Evolutionary conservation across 2,329 filamentous ascomycete species (phyloP), one percentile per base, ranked within the genome.

Genomic region (Colletotrichum tabaci): DNA sequence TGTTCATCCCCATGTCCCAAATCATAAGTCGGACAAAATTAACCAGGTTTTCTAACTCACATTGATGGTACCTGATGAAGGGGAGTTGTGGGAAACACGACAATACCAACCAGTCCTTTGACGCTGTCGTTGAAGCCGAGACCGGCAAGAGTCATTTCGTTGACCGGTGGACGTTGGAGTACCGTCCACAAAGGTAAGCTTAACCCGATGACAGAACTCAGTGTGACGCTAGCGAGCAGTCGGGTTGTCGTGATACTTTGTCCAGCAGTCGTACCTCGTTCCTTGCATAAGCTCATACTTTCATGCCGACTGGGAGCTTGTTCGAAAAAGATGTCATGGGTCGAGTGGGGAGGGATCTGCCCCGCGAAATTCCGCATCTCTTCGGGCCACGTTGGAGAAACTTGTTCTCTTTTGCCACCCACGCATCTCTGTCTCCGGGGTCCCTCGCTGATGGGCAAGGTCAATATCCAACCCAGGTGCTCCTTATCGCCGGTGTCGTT

Each of bases 131-230:
- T 35, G 30, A 35, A 2, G 38, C 4, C 15, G n/a, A 23, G n/a
- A 5, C 15, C 52, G 3, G 38, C 16, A n/a, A 12, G 23, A 30
- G 21, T 21, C n/a, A 16, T 10, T 12, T 44, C 9, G n/a, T 40
- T 21, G 16, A 13, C 42, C 40, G 9, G 12, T 12, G 7, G 56
- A 42, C 56, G 55, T 60, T 23, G 42, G 35, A 61, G 53, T 50
- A 42, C 47, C 40, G 18, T 2, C 12, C 10, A 15, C 16, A 35
- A 49, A 8, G 49, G 56, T 61, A 67, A 67, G 49, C 67, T 67
- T 71, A 71, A 67, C 40, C 5, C 23, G 56, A 35, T 71, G 67
- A 67, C 67, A 71, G 63, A 71, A 71, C 63, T 71, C 67, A 61
- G 56, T 53, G 21, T 18, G 55, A 38, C 47, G 62, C 63, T 35